A percentile compares a stretch with the other conserved stretches of the same genome.
These are phyloP conservation scores for Rhizodiscina lignyota DNA, from an alignment of 495 filamentous ascomycete genomes.

Conservation along the genomic window DNA sequence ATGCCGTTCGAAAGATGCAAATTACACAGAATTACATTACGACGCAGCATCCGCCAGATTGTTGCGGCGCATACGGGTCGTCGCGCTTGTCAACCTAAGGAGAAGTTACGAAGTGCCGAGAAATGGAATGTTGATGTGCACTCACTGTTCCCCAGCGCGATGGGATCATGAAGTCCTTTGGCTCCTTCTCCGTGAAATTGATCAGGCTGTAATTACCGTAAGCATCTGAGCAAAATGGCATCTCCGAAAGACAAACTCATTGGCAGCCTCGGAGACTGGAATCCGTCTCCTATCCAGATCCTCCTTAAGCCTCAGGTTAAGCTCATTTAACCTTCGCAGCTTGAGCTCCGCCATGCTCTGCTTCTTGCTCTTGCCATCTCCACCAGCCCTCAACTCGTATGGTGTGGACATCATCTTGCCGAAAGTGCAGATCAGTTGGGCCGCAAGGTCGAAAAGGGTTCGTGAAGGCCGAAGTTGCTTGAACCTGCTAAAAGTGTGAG, in stretches of 20 bases:
- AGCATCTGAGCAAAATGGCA: not conserved
- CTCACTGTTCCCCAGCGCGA: conserved; percentile 86
- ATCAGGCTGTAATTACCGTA: conserved; percentile 51
- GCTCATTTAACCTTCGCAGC: conserved; percentile 83
- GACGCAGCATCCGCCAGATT: conserved; percentile 76
- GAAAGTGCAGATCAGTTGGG: not conserved
- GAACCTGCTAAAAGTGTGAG: no score
- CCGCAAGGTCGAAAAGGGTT: not conserved
- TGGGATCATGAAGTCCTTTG: conserved; percentile 97
- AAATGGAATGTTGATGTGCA: conserved; percentile 4
- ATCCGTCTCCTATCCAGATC: conserved; percentile 89
- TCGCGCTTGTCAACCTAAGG: conserved; percentile 68
- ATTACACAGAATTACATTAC: no score
- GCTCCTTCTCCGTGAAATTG: conserved; percentile 78
- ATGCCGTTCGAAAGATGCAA: no score
- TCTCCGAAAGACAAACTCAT: conserved; percentile 50
- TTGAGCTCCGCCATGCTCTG: conserved; percentile 98
- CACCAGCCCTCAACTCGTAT: conserved; percentile 23
- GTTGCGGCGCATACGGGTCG: conserved; percentile 91
- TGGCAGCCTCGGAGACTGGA: conserved; percentile 83
- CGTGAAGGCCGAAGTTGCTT: not conserved
- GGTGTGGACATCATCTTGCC: conserved; percentile 21
- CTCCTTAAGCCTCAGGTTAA: conserved; percentile 86
- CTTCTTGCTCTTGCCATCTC: conserved; percentile 76
- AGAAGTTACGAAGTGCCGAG: conserved; percentile 2